Evolutionary conservation across 2,329 filamentous ascomycete species (phyloP).

Genomic region (Colletotrichum sp.): DNA sequence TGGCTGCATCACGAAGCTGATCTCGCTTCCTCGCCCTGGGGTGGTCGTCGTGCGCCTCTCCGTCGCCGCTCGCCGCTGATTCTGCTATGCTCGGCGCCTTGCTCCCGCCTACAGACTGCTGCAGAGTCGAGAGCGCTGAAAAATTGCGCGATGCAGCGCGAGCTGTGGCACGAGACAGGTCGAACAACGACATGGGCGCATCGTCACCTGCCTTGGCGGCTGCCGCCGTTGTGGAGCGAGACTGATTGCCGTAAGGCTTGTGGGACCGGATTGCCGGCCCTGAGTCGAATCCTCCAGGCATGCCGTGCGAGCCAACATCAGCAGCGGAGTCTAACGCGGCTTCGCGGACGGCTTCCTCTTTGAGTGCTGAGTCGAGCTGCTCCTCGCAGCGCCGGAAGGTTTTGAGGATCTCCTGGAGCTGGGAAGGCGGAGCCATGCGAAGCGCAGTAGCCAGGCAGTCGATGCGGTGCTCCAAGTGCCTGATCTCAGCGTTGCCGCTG

Average conservation of each 20-base stretch:
- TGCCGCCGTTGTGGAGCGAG: conserved; percentile 29
- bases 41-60: conserved; percentile 26
- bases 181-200: conserved; percentile 69
- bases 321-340: conserved; percentile 71
- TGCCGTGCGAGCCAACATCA: conserved; percentile 59
- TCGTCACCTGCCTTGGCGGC: conserved; percentile 57
- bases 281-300: conserved; percentile 60
- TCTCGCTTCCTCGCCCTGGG: conserved; percentile 72
- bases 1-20: conserved; percentile 69
- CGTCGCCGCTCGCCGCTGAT: conserved; percentile 6
- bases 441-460: conserved; percentile 80
- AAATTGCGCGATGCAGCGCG: conserved; percentile 64
- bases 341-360: conserved; percentile 71
- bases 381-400: conserved; percentile 81
- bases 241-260: conserved; percentile 24
- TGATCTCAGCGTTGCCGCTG: conserved; percentile 65
- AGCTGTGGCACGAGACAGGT: conserved; percentile 66
- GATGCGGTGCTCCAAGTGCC: conserved; percentile 80
- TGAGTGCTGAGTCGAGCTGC: conserved; percentile 71
- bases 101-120: conserved; percentile 40
- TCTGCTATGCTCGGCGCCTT: neutral
- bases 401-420: conserved; percentile 76
- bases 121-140: conserved; percentile 58
- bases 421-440: conserved; percentile 71
- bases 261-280: conserved; percentile 36